phyloP scores from a whole-genome alignment of 441 rosid species.

The Pelargonium cotyledonis region DNA sequence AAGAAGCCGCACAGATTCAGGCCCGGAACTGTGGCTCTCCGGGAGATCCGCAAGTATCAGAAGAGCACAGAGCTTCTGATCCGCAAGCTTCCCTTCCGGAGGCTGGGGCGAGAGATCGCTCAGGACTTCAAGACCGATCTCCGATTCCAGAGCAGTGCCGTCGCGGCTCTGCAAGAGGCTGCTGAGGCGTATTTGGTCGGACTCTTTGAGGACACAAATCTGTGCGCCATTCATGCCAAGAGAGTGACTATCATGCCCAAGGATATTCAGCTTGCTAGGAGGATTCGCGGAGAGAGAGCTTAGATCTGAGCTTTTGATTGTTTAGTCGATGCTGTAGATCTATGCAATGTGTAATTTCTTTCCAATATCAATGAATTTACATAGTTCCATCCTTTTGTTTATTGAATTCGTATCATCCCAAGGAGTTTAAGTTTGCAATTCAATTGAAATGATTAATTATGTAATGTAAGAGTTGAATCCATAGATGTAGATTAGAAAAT shows the following conservation, averaged over 20 bases:
- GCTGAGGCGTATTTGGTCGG: slow-evolving; percentile 3
- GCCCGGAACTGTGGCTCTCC: slow-evolving; percentile 9
- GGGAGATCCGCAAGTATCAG: slow-evolving; percentile 4
- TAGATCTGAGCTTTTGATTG: not conserved
- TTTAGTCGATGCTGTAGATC: no score
- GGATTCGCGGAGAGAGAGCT: not conserved
- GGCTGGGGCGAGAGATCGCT: slow-evolving; percentile 4
- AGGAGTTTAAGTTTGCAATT: no score
- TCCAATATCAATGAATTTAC: no score
- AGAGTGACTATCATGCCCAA: not conserved
- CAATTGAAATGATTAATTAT: no score
- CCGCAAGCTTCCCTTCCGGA: not conserved
- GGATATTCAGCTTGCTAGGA: not conserved
- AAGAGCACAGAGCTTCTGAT: no score
- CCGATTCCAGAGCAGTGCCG: slow-evolving; percentile 3
- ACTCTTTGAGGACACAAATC: slow-evolving; percentile 4
- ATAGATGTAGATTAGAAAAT: no score
- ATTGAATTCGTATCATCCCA: no score
- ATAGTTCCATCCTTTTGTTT: no score
- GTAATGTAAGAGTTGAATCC: no score
- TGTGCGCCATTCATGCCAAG: slow-evolving; percentile 9
- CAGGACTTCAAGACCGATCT: not conserved
- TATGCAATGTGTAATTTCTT: no score
- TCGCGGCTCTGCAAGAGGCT: not conserved
- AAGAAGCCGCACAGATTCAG: slow-evolving; percentile 9